Conservation (phyloP, 1,139 yeast species). For the Eremothecium gossypii region DNA sequence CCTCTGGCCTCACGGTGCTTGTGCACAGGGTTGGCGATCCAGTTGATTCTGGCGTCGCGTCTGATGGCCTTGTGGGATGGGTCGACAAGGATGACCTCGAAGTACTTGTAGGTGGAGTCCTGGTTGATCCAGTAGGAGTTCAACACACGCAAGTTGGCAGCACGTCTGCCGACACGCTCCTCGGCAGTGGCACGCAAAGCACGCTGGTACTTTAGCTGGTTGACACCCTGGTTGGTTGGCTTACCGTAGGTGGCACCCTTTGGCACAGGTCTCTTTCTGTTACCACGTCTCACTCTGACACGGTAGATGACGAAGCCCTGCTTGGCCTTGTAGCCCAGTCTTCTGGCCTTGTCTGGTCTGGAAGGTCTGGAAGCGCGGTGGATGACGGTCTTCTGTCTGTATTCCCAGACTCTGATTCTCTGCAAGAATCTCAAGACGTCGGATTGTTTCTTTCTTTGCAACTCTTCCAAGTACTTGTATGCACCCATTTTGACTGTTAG, state of each 20-base stretch:
- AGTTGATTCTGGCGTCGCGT: constrained; percentile 98
- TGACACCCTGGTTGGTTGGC: constrained; percentile 99
- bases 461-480: constrained; percentile 98
- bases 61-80: constrained; percentile 99
- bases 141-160: constrained; percentile 96
- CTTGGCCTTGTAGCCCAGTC: constrained; percentile 99
- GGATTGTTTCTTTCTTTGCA: constrained; percentile 99
- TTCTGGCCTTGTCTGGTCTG: constrained; percentile 99
- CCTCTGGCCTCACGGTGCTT: constrained; percentile 99
- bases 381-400: constrained; percentile 97
- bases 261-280: constrained; percentile 99
- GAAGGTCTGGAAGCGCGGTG: constrained; percentile 99
- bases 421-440: constrained; percentile 97
- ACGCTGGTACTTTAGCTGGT: constrained; percentile 99
- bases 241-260: constrained; percentile 99
- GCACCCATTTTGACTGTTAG: constrained; percentile 75
- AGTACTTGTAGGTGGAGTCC: constrained; percentile 99
- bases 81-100: constrained; percentile 92
- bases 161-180: constrained; percentile 99
- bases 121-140: constrained; percentile 99
- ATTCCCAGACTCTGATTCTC: constrained; percentile 99
- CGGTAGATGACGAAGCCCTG: constrained; percentile 99
- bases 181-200: constrained; percentile 97
- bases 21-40: constrained; percentile 99
- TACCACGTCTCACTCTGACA: constrained; percentile 99